Evolutionary conservation across 2,329 filamentous ascomycete species (phyloP).

Genomic region (Xylariaceae sp.): DNA sequence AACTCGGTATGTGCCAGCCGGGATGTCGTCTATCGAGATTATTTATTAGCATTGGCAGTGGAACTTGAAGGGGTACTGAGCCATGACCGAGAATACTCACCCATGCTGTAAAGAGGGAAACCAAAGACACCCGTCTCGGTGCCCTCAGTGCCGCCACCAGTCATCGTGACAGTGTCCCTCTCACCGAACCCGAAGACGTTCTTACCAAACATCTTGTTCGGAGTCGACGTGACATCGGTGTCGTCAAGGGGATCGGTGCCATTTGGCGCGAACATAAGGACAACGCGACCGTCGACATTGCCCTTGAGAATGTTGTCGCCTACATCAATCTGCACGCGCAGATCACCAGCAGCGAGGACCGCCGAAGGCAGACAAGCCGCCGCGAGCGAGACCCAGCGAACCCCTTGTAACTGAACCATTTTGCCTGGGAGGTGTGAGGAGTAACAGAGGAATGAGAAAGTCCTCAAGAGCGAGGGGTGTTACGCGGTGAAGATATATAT

Average conservation of each 20-base stretch:
- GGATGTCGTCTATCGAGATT: constrained; percentile 13
- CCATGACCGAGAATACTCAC: background rate
- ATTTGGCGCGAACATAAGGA: constrained; percentile 25
- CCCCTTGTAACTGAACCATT: constrained; percentile 14
- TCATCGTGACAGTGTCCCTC: constrained; percentile 14
- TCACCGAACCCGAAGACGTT: constrained; percentile 20
- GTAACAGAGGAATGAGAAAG: background rate
- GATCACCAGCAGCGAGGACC: constrained; percentile 1
- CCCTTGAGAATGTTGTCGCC: constrained; percentile 20
- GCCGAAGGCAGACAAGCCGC: constrained; percentile 9
- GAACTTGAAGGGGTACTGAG: no score
- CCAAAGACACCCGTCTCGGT: constrained; percentile 18
- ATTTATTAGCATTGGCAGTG: constrained; percentile 1
- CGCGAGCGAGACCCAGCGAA: constrained; percentile 13
- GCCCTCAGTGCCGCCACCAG: constrained; percentile 7
- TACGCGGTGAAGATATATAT: constrained; percentile 2
- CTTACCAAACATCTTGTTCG: constrained; percentile 24
- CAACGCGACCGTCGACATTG: constrained; percentile 20
- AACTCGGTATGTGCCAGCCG: constrained; percentile 19
- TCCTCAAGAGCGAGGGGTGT: background rate
- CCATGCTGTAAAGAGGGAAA: constrained; percentile 18
- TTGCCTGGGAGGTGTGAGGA: background rate
- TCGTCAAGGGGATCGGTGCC: constrained; percentile 23
- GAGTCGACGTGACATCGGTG: constrained; percentile 21
- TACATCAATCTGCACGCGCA: constrained; percentile 24